Conservation (phyloP, 257 asterid genomes). For the Rehmannia glutinosa region DNA sequence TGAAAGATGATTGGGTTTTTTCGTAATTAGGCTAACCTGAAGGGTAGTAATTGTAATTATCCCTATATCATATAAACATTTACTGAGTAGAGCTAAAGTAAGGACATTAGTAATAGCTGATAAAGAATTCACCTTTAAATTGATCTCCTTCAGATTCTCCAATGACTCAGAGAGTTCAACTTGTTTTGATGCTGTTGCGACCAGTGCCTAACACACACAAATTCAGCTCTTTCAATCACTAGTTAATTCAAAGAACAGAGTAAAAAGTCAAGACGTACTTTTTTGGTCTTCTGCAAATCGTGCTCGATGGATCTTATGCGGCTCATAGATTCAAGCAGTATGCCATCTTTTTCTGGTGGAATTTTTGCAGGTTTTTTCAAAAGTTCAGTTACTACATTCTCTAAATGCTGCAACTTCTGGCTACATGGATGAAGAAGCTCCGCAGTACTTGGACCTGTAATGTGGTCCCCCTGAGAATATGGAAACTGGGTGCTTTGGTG, state of each 20-base stretch:
- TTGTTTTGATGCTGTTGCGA: slow-evolving; percentile 86
- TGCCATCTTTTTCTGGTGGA: slow-evolving; percentile 82
- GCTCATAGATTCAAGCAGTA: slow-evolving; percentile 75
- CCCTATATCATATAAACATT: no score
- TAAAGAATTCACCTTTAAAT: slow-evolving; percentile 42
- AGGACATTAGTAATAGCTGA: background rate
- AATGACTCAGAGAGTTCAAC: slow-evolving; percentile 83
- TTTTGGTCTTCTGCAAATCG: slow-evolving; percentile 86
- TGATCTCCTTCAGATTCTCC: slow-evolving; percentile 63
- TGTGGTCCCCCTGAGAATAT: slow-evolving; percentile 28
- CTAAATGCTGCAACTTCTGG: slow-evolving; percentile 83
- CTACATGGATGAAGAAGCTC: slow-evolving; percentile 67
- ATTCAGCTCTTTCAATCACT: slow-evolving; percentile 7
- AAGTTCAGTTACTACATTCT: slow-evolving; percentile 62
- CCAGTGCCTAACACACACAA: slow-evolving; percentile 50
- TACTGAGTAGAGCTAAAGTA: background rate
- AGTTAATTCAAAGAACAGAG: background rate
- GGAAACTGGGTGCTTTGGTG: slow-evolving; percentile 22
- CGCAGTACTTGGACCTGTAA: slow-evolving; percentile 26
- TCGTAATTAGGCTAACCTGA: no score
- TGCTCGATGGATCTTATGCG: slow-evolving; percentile 86
- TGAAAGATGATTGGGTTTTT: no score
- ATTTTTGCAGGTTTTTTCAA: slow-evolving; percentile 69
- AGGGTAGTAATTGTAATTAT: no score
- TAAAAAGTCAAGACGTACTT: slow-evolving; percentile 36